These are phyloP conservation scores for Aureobasidium sp. DNA, from an alignment of 2,329 filamentous ascomycete genomes.

Conservation along the genomic window DNA sequence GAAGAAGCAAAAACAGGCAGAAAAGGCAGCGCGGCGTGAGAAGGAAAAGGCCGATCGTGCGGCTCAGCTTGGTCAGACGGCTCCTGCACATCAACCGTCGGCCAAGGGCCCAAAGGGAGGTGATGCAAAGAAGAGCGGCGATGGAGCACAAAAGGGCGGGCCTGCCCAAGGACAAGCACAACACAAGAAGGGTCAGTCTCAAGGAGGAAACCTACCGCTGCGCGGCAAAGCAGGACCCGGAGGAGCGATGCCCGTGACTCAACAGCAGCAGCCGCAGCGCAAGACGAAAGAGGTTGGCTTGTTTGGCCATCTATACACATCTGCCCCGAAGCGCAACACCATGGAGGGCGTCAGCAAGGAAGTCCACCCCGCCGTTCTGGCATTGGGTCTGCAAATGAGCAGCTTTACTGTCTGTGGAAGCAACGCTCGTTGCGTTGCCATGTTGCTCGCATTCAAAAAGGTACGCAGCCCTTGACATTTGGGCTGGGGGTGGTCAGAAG, in stretches of 20 bases:
- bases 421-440: conserved; percentile 79
- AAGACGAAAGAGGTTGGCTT: conserved; percentile 60
- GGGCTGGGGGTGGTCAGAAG: no score
- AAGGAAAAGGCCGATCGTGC: conserved; percentile 28
- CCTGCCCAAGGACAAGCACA: conserved; percentile 28
- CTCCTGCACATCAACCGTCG: conserved; percentile 26
- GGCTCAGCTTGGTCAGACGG: conserved; percentile 19
- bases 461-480: conserved; percentile 38
- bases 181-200: conserved; percentile 21
- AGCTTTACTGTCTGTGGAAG: conserved; percentile 84
- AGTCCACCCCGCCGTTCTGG: conserved; percentile 79
- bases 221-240: conserved; percentile 18
- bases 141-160: conserved; percentile 23
- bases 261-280: conserved; percentile 44
- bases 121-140: conserved; percentile 27
- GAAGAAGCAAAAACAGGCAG: conserved; percentile 83
- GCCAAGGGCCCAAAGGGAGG: conserved; percentile 26
- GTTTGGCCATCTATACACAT: conserved; percentile 67
- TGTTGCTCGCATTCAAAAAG: conserved; percentile 81
- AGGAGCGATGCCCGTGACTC: conserved; percentile 15
- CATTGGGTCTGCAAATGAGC: conserved; percentile 83
- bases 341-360: conserved; percentile 58
- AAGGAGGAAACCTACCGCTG: conserved; percentile 31
- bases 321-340: conserved; percentile 61
- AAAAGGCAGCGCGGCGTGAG: conserved; percentile 80